Base-by-base conservation (phyloP, 1,284 basidiomycete genomes). In the Sporisorium sorghi region DNA sequence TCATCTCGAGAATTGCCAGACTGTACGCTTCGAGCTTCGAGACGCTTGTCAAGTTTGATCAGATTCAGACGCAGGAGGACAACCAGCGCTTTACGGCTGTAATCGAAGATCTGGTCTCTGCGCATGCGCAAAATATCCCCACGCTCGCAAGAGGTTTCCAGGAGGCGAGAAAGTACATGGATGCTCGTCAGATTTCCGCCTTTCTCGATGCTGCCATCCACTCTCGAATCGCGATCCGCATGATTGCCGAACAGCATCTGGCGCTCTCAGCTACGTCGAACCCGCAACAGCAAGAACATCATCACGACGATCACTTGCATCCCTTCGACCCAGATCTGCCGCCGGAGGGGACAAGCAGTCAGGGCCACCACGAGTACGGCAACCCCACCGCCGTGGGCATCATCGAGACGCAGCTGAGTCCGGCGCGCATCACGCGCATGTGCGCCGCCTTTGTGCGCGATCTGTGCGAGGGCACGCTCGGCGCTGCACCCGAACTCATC, bases 161-260 rank as follows among this genome's bases (percentile, higher is more conserved):
- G 77, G 93, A 96, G 86, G 92, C 91, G 74, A 87, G 89, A 51
- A 88, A 89, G 60, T 95, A 96, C 85, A 91, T 96, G 88, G 90
- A 91, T 8, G 88, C 91, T 2, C 87, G 87, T 23, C 89, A 92
- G 76, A 90, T 93, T 65, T 90, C 89, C 79, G 87, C 88, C 51
- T 96, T 95, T 83, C 86, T 96, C 32, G 91, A 96, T 81, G 90
- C 90, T 24, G 90, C 92, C 19, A 94, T 96, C 78, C 90, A 91
- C 32, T 93, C 90, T 77, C 90, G 93, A 44, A 93, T 95, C 61
- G 92, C 92, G 32, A 90, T 95, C 30, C 90, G 93, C 19, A 87
- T 96, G 55, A 93, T 95, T 72, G 94, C 93, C 43, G 93, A 96
- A 83, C 94, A 96, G 81, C 94, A 96, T 81, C 91, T 96, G 40